These are phyloP conservation scores for Epichloe typhina DNA, from an alignment of 2,329 filamentous ascomycete species.

Conservation along the genomic window DNA sequence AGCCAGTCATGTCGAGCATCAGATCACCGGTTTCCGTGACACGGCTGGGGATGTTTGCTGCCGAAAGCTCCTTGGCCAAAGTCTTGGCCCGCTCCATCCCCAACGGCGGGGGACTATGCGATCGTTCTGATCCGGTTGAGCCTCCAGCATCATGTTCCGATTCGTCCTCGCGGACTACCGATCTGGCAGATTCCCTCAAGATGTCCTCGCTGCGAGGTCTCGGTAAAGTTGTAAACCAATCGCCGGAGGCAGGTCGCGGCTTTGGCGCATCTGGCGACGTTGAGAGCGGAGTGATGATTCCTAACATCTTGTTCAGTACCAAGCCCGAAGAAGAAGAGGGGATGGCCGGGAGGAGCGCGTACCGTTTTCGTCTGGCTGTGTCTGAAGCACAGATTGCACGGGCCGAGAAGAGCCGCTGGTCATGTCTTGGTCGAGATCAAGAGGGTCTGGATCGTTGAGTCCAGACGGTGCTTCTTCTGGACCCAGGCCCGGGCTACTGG, in stretches of 20 bases:
- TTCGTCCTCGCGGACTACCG: conserved; percentile 21
- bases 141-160: conserved; percentile 22
- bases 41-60: conserved; percentile 81
- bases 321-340: not conserved
- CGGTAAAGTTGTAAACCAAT: conserved; percentile 32
- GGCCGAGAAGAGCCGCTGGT: conserved; percentile 27
- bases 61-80: conserved; percentile 75
- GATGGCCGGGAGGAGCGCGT: conserved; percentile 3
- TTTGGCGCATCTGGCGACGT: conserved; percentile 37
- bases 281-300: conserved; percentile 38
- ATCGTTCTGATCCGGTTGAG: conserved; percentile 37
- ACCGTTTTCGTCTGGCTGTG: conserved; percentile 18
- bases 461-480: conserved; percentile 18
- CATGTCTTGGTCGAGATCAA: conserved; percentile 46
- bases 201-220: conserved; percentile 43
- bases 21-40: conserved; percentile 89
- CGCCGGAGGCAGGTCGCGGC: conserved; percentile 33
- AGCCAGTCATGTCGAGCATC: conserved; percentile 96
- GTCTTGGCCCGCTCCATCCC: conserved; percentile 70
- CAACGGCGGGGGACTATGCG: conserved; percentile 65
- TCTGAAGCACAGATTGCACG: conserved; percentile 28
- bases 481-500: conserved; percentile 62
- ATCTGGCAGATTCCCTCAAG: conserved; percentile 33
- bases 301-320: conserved; percentile 14
- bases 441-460: conserved; percentile 55